Evolutionary conservation across 768 basidiomycete species (phyloP).

Genomic region (Auricularia sp.): DNA sequence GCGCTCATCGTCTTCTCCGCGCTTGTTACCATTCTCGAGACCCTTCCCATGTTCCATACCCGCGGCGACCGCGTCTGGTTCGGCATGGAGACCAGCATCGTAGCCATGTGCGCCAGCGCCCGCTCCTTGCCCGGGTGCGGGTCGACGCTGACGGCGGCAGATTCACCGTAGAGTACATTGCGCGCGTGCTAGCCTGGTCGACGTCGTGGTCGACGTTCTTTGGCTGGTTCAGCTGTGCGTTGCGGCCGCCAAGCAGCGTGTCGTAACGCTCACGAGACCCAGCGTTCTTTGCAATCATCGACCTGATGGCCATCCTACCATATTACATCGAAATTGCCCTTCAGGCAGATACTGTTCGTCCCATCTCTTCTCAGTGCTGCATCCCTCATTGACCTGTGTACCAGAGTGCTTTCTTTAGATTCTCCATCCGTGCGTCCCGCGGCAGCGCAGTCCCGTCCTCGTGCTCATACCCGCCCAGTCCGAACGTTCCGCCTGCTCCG

Average conservation of each 20-base stretch:
- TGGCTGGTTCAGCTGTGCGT: constrained; percentile 61
- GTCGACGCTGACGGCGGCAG: too few species aligned
- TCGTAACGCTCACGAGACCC: constrained; percentile 5
- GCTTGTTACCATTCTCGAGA: constrained; percentile 67
- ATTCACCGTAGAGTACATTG: constrained; percentile 79
- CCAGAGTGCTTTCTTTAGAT: constrained; percentile 78
- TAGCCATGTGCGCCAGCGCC: constrained; percentile 34
- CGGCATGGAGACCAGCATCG: constrained; percentile 75
- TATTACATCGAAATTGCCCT: constrained; percentile 82
- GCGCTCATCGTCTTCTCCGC: constrained; percentile 66
- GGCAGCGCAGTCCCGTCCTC: neutral
- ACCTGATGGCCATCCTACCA: constrained; percentile 75
- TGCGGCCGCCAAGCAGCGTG: neutral
- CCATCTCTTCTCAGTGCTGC: neutral
- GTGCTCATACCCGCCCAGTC: constrained; percentile 18
- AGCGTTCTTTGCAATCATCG: constrained; percentile 82
- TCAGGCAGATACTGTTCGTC: constrained; percentile 74
- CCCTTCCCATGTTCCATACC: constrained; percentile 64
- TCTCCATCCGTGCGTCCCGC: constrained; percentile 48
- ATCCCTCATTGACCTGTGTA: neutral
- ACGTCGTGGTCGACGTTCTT: constrained; percentile 48
- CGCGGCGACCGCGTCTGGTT: constrained; percentile 70
- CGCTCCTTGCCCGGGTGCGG: too few species aligned
- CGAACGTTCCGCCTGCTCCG: constrained; percentile 82
- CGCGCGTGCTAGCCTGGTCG: constrained; percentile 67